phyloP scores from a whole-genome alignment of 75 land plant genomes.

The Pinus albicaulis region DNA sequence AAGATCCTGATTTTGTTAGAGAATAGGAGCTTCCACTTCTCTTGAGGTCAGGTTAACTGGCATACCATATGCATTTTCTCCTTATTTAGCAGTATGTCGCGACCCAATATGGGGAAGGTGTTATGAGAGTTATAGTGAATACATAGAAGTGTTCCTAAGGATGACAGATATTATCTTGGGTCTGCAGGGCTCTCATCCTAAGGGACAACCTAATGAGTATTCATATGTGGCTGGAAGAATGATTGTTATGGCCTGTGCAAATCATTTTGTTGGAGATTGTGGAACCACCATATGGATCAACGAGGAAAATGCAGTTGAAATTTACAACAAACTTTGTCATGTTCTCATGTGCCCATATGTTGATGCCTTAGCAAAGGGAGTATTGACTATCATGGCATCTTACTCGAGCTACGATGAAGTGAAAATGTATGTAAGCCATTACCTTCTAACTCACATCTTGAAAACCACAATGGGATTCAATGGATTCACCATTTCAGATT shows the following conservation, averaged over 20 bases:
- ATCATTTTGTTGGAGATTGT: constrained; percentile 81
- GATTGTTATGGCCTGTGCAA: constrained; percentile 64
- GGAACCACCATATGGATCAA: constrained; percentile 67
- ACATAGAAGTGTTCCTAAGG: no score
- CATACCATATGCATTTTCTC: neutral
- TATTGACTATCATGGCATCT: constrained; percentile 67
- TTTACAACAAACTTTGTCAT: constrained; percentile 33
- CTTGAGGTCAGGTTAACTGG: no score
- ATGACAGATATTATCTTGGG: constrained; percentile 47
- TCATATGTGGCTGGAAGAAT: constrained; percentile 15
- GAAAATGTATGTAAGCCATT: constrained; percentile 68
- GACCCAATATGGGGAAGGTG: constrained; percentile 92
- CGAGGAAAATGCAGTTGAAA: constrained; percentile 62
- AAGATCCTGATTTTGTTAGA: no score
- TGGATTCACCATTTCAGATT: constrained; percentile 76
- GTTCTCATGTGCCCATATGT: constrained; percentile 73
- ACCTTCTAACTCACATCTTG: constrained; percentile 42
- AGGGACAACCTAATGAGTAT: neutral
- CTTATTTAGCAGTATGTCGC: constrained; percentile 51
- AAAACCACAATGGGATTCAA: constrained; percentile 49
- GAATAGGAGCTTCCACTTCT: no score
- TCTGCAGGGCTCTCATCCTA: constrained; percentile 17
- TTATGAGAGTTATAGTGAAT: constrained; percentile 92
- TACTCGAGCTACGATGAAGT: constrained; percentile 73
- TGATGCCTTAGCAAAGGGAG: constrained; percentile 53